Evolutionary conservation across 257 asterid genomes (phyloP).

Genomic region (Solanum clarkiae): DNA sequence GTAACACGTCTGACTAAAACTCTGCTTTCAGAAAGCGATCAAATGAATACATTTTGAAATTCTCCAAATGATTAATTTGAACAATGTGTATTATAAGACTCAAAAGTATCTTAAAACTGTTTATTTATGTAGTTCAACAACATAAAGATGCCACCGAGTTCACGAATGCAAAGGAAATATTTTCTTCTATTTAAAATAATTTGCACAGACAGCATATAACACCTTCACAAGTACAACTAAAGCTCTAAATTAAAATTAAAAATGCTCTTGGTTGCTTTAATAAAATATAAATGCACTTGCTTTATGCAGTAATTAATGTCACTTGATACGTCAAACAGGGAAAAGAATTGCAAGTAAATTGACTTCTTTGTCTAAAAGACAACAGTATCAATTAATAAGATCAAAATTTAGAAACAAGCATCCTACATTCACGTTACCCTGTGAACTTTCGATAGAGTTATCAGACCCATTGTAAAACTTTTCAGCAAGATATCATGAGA

Average conservation of each 20-base stretch:
- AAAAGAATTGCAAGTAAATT: neutral
- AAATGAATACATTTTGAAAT: neutral
- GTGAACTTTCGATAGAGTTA: neutral
- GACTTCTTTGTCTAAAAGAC: neutral
- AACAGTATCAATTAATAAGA: neutral
- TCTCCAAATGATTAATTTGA: neutral
- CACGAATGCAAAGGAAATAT: neutral
- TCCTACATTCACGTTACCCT: neutral
- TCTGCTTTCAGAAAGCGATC: neutral
- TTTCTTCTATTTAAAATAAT: neutral
- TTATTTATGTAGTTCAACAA: neutral
- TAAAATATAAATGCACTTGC: neutral
- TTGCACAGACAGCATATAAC: neutral
- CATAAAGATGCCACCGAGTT: neutral
- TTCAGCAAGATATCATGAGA: neutral
- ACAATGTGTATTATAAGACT: neutral
- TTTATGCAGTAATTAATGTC: neutral
- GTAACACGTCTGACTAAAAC: neutral
- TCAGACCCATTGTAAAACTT: neutral
- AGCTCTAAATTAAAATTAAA: neutral
- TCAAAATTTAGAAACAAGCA: neutral
- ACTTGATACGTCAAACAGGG: neutral
- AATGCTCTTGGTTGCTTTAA: neutral
- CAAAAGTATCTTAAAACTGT: neutral
- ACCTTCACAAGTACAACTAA: neutral